Conservation (phyloP, 2,329 filamentous ascomycete species). For the Aspergillus jensenii region DNA sequence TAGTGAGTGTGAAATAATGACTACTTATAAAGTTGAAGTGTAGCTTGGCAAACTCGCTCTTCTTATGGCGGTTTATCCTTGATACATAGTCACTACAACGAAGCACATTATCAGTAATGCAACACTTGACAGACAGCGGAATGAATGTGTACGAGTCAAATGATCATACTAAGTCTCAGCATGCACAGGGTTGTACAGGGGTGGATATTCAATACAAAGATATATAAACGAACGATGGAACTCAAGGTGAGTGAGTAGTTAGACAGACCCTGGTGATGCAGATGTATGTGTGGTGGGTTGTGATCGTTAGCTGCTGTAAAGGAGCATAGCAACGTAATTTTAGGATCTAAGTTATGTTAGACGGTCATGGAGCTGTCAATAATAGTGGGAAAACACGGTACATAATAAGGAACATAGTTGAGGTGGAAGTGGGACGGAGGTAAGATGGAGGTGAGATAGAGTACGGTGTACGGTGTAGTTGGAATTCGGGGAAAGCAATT, state of each 20-base stretch:
- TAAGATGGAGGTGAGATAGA: not conserved
- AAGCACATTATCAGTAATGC: not conserved
- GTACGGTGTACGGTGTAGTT: not conserved
- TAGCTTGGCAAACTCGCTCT: not conserved
- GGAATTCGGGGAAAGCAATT: not conserved
- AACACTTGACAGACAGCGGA: not conserved
- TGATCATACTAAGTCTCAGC: not conserved
- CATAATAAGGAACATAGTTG: not conserved
- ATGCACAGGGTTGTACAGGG: not conserved
- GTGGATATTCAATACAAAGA: not conserved
- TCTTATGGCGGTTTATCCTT: not conserved
- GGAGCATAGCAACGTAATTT: not conserved
- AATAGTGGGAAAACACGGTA: not conserved
- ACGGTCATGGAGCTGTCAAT: not conserved
- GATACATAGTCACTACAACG: not conserved
- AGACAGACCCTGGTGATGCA: not conserved
- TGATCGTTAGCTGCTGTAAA: not conserved
- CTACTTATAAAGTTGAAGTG: not conserved
- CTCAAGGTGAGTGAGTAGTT: not conserved
- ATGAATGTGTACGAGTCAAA: not conserved
- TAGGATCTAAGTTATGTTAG: not conserved
- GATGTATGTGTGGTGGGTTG: not conserved
- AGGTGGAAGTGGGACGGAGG: not conserved
- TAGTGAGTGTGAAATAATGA: constrained; percentile 25
- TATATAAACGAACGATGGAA: not conserved